A percentile compares a stretch with the other conserved stretches of the same genome.
phyloP scores from a whole-genome alignment of 2,329 filamentous ascomycete genomes.

The Penicillium verrucosum region DNA sequence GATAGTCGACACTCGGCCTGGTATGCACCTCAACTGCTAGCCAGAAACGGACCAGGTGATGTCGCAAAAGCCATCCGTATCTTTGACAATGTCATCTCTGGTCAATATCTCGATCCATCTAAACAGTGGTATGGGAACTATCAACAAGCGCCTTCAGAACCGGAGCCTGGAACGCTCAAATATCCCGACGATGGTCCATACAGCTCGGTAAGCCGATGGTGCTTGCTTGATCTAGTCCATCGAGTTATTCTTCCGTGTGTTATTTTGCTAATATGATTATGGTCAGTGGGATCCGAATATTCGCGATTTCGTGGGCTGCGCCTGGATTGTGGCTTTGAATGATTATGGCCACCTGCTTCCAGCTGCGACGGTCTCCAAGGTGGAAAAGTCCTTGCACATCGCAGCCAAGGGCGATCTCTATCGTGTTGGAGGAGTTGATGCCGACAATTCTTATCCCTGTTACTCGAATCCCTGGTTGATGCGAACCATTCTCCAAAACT shows the following conservation, averaged over 20 bases:
- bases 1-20: slow-evolving; percentile 18
- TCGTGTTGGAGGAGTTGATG: slow-evolving; percentile 57
- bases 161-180: slow-evolving; percentile 11
- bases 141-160: slow-evolving; percentile 14
- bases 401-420: slow-evolving; percentile 59
- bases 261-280: not conserved
- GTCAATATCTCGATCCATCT: slow-evolving; percentile 16
- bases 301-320: slow-evolving; percentile 20
- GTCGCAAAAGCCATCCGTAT: slow-evolving; percentile 18
- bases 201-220: slow-evolving; percentile 5
- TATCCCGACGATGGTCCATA: slow-evolving; percentile 15
- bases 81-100: slow-evolving; percentile 19
- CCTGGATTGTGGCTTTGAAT: slow-evolving; percentile 18
- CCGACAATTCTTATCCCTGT: slow-evolving; percentile 60
- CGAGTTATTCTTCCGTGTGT: not conserved
- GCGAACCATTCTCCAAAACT: slow-evolving; percentile 60
- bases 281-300: slow-evolving; percentile 20
- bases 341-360: slow-evolving; percentile 42
- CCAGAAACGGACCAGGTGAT: slow-evolving; percentile 16
- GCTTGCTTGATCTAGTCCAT: too few species aligned
- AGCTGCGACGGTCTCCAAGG: slow-evolving; percentile 39
- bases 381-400: slow-evolving; percentile 55
- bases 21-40: slow-evolving; percentile 21
- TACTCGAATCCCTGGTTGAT: slow-evolving; percentile 63
- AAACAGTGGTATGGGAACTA: slow-evolving; percentile 24